Percentiles rank a stretch among this genome's conserved stretches.
These are phyloP conservation scores for Coemansia sp. DNA, from an alignment of 192 early-diverging fungal species.

Conservation along the genomic window DNA sequence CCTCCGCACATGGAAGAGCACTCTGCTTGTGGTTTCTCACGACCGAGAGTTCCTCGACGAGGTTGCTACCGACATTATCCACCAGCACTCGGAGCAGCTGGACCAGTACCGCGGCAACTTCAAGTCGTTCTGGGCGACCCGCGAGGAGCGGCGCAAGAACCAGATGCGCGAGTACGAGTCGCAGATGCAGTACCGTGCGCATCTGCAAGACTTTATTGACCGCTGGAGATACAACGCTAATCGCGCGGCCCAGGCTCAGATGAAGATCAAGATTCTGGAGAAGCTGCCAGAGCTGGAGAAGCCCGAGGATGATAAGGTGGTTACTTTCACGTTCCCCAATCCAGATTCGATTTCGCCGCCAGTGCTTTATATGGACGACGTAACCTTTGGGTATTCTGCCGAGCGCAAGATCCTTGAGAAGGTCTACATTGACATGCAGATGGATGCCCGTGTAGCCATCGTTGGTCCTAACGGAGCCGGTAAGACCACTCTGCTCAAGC, in stretches of 20 bases:
- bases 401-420: conserved; percentile 78
- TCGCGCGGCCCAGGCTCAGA: conserved; percentile 94
- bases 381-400: conserved; percentile 85
- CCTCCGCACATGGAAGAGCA: conserved; percentile 87
- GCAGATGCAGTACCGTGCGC: conserved; percentile 89
- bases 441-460: conserved; percentile 97
- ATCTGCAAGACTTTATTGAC: conserved; percentile 98
- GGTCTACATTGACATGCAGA: conserved; percentile 92
- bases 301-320: conserved; percentile 76
- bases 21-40: conserved; percentile 96
- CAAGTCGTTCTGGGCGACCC: conserved; percentile 83
- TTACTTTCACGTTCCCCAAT: conserved; percentile 89
- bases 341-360: conserved; percentile 95
- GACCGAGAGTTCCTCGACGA: conserved; percentile 97
- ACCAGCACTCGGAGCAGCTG: conserved; percentile 89
- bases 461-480: conserved; percentile 99
- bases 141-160: conserved; percentile 88
- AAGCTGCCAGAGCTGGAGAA: conserved; percentile 90
- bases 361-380: conserved; percentile 92
- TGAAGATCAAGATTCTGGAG: conserved; percentile 97
- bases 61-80: conserved; percentile 95
- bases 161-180: conserved; percentile 95
- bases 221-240: conserved; percentile 99
- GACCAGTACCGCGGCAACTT: conserved; percentile 98
- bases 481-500: conserved; percentile 95